These are phyloP conservation scores for Heliamphora exappendiculata DNA, from an alignment of 148 eudicot genomes.

Conservation along the genomic window DNA sequence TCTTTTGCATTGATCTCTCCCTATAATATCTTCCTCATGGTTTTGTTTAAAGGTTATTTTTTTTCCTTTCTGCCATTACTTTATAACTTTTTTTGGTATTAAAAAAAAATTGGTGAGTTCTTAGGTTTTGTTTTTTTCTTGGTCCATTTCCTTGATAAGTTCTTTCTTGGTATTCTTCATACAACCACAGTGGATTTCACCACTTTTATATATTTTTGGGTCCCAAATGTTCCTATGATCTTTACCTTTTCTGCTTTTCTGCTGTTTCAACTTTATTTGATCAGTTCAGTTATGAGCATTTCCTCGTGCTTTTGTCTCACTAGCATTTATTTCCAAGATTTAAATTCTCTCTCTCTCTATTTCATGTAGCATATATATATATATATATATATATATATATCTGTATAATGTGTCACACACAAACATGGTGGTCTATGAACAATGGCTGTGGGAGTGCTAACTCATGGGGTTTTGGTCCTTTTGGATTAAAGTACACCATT, in stretches of 20 bases:
- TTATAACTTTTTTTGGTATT: no score
- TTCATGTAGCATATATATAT: no score
- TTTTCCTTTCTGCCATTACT: neutral
- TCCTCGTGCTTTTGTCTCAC: constrained; percentile 23
- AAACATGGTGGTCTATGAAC: constrained; percentile 25
- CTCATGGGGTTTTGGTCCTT: no score
- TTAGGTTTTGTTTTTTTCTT: constrained; percentile 14
- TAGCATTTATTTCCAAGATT: constrained; percentile 34
- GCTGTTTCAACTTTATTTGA: constrained; percentile 8
- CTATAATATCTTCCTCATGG: neutral
- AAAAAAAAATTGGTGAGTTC: neutral
- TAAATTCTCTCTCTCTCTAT: no score
- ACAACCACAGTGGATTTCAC: constrained; percentile 19
- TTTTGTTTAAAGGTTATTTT: neutral
- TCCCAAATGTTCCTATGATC: constrained; percentile 4
- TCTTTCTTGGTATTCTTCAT: constrained; percentile 27
- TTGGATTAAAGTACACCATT: constrained; percentile 24
- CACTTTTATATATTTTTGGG: constrained; percentile 6
- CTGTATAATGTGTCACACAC: neutral
- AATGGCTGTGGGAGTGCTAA: constrained; percentile 39
- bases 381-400: neutral
- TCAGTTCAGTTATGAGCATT: constrained; percentile 2
- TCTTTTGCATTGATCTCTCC: neutral
- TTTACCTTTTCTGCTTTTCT: constrained; percentile 14
- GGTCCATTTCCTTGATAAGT: constrained; percentile 10